Percentiles rank a stretch among this genome's conserved stretches.
Conservation (phyloP, 192 early-diverging fungal genomes). For the Linnemannia exigua region DNA sequence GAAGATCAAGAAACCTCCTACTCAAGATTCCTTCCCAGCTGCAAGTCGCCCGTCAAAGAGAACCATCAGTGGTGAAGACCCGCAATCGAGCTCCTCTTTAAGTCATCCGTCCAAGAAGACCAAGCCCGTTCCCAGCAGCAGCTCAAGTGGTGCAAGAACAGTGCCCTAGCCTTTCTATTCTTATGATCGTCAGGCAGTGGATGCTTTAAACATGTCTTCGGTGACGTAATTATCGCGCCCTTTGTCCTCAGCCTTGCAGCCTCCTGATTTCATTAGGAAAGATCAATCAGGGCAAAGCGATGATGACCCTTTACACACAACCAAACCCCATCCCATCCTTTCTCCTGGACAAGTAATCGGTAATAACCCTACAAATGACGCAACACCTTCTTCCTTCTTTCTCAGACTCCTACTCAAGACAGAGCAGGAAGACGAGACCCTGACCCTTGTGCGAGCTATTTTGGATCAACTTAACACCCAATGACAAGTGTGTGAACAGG, state of each 20-base stretch:
- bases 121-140: no score
- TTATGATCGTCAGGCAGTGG: no score
- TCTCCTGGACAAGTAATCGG: conserved; percentile 28
- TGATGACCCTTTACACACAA: neutral
- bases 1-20: no score
- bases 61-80: no score
- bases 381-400: conserved; percentile 7
- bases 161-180: no score
- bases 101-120: no score
- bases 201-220: no score
- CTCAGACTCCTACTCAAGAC: neutral
- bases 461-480: neutral
- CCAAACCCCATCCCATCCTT: neutral
- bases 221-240: neutral
- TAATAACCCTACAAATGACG: conserved; percentile 17
- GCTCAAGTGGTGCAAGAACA: no score
- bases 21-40: no score
- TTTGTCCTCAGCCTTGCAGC: neutral
- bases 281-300: neutral
- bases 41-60: no score
- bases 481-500: neutral
- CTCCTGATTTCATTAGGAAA: neutral
- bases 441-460: neutral
- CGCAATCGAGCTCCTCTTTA: no score
- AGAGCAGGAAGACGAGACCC: neutral